Conservation (phyloP, 164 flowering plant species). For the Dillenia turbinata region DNA sequence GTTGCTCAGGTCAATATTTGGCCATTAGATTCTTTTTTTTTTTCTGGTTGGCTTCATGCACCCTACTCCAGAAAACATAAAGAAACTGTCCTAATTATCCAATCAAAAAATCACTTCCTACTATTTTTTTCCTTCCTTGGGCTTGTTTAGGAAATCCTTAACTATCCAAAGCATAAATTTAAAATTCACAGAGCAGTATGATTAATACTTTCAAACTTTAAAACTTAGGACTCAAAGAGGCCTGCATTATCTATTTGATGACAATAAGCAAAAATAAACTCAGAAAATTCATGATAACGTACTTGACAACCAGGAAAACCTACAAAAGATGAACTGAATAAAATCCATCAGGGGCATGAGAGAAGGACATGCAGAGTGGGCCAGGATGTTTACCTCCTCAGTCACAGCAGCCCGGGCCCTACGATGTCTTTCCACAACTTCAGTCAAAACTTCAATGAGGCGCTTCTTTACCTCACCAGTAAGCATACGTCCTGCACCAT, state of each 20-base stretch:
- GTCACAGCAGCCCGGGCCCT: conserved; percentile 87
- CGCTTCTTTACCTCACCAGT: conserved; percentile 85
- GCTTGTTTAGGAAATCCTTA: too few relatives aligned
- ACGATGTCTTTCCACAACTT: conserved; percentile 82
- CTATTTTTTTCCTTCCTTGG: too few relatives aligned
- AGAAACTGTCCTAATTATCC: too few relatives aligned
- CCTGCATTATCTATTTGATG: not conserved
- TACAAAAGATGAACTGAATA: not conserved
- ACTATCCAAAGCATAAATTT: too few relatives aligned
- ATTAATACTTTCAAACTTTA: not conserved
- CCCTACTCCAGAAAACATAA: too few relatives aligned
- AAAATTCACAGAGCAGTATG: too few relatives aligned
- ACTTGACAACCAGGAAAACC: not conserved
- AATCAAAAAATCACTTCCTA: too few relatives aligned
- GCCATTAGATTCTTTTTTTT: too few relatives aligned
- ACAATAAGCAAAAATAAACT: not conserved
- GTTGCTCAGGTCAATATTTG: too few relatives aligned
- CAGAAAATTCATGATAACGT: not conserved
- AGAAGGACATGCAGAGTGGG: not conserved
- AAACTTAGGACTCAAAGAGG: not conserved
- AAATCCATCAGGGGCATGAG: not conserved
- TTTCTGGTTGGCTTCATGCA: too few relatives aligned
- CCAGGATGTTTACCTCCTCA: conserved; percentile 52
- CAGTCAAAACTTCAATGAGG: conserved; percentile 60
- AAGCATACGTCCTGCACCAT: conserved; percentile 83